Evolutionary conservation across 305 asterid genomes (phyloP).

Genomic region (Solanum hybrid): DNA sequence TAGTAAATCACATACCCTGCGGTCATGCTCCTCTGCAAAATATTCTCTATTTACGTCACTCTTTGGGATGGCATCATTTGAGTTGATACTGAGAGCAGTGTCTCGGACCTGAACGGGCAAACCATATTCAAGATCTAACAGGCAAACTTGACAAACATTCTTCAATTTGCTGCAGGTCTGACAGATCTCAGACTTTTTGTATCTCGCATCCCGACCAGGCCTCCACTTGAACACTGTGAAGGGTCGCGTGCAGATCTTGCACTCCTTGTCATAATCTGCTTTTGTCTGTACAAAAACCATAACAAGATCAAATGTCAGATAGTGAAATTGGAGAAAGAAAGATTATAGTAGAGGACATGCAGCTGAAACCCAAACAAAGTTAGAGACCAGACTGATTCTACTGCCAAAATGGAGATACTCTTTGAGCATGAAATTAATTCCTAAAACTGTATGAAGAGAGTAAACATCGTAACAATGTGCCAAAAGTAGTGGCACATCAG

Average conservation of each 20-base stretch:
- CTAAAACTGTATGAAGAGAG: background rate
- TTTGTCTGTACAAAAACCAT: slow-evolving; percentile 48
- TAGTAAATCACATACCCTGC: slow-evolving; percentile 43
- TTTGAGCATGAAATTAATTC: background rate
- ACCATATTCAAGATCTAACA: slow-evolving; percentile 91
- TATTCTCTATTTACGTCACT: slow-evolving; percentile 90
- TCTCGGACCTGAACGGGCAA: slow-evolving; percentile 96
- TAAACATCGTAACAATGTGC: background rate
- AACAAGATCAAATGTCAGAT: background rate
- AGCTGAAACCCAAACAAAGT: background rate
- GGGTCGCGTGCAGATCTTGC: slow-evolving; percentile 94
- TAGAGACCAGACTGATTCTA: background rate
- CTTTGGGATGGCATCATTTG: slow-evolving; percentile 89
- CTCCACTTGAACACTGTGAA: slow-evolving; percentile 96
- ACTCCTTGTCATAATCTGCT: slow-evolving; percentile 85
- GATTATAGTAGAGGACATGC: background rate
- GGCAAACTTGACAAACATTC: slow-evolving; percentile 96
- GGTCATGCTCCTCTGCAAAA: slow-evolving; percentile 96
- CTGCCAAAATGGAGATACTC: background rate
- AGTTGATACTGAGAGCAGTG: slow-evolving; percentile 73
- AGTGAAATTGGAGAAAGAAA: background rate
- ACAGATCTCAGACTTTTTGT: slow-evolving; percentile 84
- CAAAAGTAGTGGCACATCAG: background rate
- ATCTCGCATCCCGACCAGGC: slow-evolving; percentile 97
- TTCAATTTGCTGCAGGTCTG: slow-evolving; percentile 93